Conservation (phyloP, 2,329 filamentous ascomycete genomes). For the Aspergillus ochraceus region DNA sequence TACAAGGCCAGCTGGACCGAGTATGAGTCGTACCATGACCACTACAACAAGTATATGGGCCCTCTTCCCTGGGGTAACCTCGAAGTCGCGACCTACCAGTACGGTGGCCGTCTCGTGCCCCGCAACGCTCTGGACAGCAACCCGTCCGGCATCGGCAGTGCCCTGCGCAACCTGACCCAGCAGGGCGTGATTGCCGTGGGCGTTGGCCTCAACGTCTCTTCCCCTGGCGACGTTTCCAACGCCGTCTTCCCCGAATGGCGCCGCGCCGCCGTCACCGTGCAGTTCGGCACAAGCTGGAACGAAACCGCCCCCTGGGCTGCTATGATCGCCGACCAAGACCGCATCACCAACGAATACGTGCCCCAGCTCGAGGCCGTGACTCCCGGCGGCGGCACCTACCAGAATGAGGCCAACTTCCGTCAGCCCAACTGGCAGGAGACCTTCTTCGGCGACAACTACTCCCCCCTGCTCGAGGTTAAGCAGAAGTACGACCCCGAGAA, state of each 20-base stretch:
- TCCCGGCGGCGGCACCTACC: constrained; percentile 41
- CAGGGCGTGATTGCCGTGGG: constrained; percentile 38
- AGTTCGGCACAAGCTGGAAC: constrained; percentile 37
- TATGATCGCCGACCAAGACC: constrained; percentile 36
- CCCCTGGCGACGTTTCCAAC: constrained; percentile 37
- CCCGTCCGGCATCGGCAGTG: constrained; percentile 26
- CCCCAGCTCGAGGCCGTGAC: constrained; percentile 41
- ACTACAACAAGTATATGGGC: constrained; percentile 35
- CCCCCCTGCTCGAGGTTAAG: constrained; percentile 38
- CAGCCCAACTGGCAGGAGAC: constrained; percentile 42
- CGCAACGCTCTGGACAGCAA: constrained; percentile 34
- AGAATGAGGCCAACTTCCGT: constrained; percentile 45
- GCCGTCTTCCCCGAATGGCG: constrained; percentile 44
- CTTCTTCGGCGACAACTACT: constrained; percentile 47
- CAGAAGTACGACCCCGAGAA: constrained; percentile 42
- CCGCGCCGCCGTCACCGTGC: constrained; percentile 38
- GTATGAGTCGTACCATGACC: constrained; percentile 35
- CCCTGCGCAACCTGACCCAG: constrained; percentile 36
- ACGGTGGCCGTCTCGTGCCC: constrained; percentile 38
- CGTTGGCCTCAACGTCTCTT: constrained; percentile 41
- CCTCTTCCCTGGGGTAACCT: constrained; percentile 30
- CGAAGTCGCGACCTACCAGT: constrained; percentile 26
- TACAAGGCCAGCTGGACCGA: constrained; percentile 31
- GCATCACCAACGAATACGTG: constrained; percentile 42
- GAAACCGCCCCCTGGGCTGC: constrained; percentile 38